Evolutionary conservation across 179 eudicot genomes (phyloP), one percentile per base, ranked within the genome.

Genomic region (Spergularia azorica): DNA sequence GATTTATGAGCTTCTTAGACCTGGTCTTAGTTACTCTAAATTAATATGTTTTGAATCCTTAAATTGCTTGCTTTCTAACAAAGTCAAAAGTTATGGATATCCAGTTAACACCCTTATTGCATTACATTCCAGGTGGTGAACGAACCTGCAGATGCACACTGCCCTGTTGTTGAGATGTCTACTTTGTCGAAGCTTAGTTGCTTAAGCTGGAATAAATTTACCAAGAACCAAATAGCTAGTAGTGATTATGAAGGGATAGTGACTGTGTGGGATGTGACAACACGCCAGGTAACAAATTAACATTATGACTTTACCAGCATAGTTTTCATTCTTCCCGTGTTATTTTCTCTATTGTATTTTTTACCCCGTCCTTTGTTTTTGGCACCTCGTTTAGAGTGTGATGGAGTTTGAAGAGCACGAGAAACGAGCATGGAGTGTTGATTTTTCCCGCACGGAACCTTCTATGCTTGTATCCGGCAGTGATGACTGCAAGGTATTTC

Each of bases 331-430:
- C 6, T 62, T 57, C 16, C 52, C 52, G 7, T 17, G 50, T 48
- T 41, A 11, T 11, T 8, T 75, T 38, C 55, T 18, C 12, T 39
- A 10, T 57, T 18, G 38, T 58, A 51, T 38, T 65, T 13, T 63
- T 9, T 50, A 52, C 12, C 32, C 17, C 15, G 26, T 55, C 74
- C 66, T 58, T 55, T 52, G 39, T 43, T 6, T 75, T 70, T 71
- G 58, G 58, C 38, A 46, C 43, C 21, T 82, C 41, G 39, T 79
- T 21, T 75, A 90, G 94, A 90, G 94, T 78, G 86, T 90, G 50
- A 90, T 87, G 90, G 94, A 90, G 77, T 90, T 88, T 43, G 93
- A 88, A 78, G 93, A 90, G 75, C 93, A 90, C 76, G 93, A 90
- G 76, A 90, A 90, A 77, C 86, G 91, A 52, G 91, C 90, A 68